These are phyloP conservation scores for Silene coronaria DNA, from an alignment of 179 eudicot species.

Conservation along the genomic window DNA sequence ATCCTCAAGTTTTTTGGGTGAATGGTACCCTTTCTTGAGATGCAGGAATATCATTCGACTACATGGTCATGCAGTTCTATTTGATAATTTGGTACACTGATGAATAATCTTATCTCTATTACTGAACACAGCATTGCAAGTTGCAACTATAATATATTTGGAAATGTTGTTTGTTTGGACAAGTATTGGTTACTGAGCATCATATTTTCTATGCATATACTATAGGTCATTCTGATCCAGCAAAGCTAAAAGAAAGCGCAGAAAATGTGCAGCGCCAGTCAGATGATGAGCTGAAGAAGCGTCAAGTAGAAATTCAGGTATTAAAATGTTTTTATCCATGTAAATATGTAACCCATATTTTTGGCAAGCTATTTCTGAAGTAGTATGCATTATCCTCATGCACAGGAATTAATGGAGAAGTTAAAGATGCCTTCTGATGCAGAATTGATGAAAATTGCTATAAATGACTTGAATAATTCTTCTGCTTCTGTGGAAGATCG, in stretches of 20 bases:
- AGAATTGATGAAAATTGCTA: constrained; percentile 75
- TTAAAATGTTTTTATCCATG: constrained; percentile 12
- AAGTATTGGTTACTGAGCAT: constrained; percentile 8
- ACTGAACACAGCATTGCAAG: constrained; percentile 1
- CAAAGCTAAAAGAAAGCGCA: constrained; percentile 67
- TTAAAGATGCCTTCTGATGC: constrained; percentile 88
- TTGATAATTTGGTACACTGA: neutral
- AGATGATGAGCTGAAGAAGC: constrained; percentile 57
- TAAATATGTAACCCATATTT: neutral
- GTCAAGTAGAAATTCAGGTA: constrained; percentile 79
- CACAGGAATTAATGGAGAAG: constrained; percentile 79
- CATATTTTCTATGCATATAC: constrained; percentile 15
- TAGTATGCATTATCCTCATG: neutral
- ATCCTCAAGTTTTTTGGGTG: neutral
- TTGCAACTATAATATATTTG: neutral
- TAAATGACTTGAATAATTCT: constrained; percentile 71
- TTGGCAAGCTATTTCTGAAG: neutral
- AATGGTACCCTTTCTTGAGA: neutral
- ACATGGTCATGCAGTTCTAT: neutral
- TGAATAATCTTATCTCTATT: neutral
- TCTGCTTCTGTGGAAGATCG: constrained; percentile 64
- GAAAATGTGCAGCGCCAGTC: constrained; percentile 57
- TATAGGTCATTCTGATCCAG: constrained; percentile 90
- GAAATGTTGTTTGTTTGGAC: neutral
- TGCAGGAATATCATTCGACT: neutral